Evolutionary conservation across 768 basidiomycete genomes (phyloP), one percentile per base, ranked within the genome.

Genomic region (Strobilomyces echinocephalus): DNA sequence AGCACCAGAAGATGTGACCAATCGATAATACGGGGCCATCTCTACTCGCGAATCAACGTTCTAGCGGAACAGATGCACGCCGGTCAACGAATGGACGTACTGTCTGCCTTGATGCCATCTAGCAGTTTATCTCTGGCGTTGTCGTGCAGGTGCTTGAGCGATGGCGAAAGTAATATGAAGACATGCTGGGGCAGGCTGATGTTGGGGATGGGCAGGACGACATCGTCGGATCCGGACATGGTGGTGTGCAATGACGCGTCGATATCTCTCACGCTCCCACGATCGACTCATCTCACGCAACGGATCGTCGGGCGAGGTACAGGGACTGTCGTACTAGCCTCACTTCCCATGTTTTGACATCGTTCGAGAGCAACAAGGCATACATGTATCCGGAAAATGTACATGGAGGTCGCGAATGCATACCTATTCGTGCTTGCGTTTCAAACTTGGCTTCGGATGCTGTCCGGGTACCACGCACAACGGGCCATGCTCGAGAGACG

Each of bases 151-250:
- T 81, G 75, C 0, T 74, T 65, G 35, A 93, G 77, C 1, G 77
- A 72, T 0, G 83, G 77, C 18, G 80, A 81, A 12, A 83, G 79
- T 5, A 97, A 77, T 10, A 81, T 79, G 62, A 91, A 97, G 12
- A 87, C 74, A 64, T 87, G 81, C 62, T 95, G 88, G 1, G 94
- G 79, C 16, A 95, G 79, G 11, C 77, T 73, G 52, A 94, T 83
- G 67, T 97, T 95, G 21, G 94, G 95, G 56, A 90, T 87, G 0
- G 91, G 91, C 36, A 90, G 78, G 3, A 94, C 83, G 14, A 81
- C 73, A 58, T 95, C 91, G 69, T 95, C 89, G 49, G n/a, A n/a
- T n/a, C n/a, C n/a, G n/a, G 90, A 80, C 91, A 94, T 93, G 52
- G 57, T 52, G 31, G 50, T 46, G 24, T 8, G n/a, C 16, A 38